Evolutionary conservation across 371 early-diverging fungal species (phyloP), one percentile per base, ranked within the genome.

Genomic region (Mucor indicus): DNA sequence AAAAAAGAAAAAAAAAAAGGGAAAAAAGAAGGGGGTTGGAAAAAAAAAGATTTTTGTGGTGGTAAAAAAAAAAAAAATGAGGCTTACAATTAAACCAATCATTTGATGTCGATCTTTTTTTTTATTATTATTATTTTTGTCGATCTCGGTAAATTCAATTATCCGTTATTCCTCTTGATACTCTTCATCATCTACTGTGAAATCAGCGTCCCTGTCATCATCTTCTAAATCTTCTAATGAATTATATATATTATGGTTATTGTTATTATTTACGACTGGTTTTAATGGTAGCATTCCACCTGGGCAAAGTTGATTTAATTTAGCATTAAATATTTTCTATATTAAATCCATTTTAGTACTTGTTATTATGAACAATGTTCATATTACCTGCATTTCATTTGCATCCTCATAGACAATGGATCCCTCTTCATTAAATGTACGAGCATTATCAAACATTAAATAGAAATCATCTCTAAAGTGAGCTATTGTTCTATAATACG

Each of bases 371-470:
- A 20, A 12, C 12, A 10, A n/a, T n/a, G n/a, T 12, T n/a, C n/a
- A n/a, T n/a, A 33, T 48, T 64, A 75, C 66, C 62, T 69, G 57
- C 66, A 67, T 65, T 31, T 70, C 72, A 48, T 79, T 72, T 2
- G 93, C 90, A 59, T 92, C 91, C 20, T 79, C 68, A 57, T 90
- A 91, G 6, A 92, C 91, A 64, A 77, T 60, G 16, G 86, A 86
- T 10, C 83, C 88, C 44, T 89, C 90, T 61, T 81, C 83, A 51
- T 92, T 90, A 56, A 86, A 92, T 29, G 63, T 79, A 27, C 81
- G 69, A 5, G 92, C 92, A 56, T 92, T 92, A 54, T 82, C 65
- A 61, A 89, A 89, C 91, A 92, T 91, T 23, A 75, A 62, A 38
- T 72, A 55, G 35, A 86, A 73, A 43, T 89, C 89, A 16, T 77